Base-by-base conservation (phyloP, 23 red algal genomes). In the Gracilariopsis chorda region DNA sequence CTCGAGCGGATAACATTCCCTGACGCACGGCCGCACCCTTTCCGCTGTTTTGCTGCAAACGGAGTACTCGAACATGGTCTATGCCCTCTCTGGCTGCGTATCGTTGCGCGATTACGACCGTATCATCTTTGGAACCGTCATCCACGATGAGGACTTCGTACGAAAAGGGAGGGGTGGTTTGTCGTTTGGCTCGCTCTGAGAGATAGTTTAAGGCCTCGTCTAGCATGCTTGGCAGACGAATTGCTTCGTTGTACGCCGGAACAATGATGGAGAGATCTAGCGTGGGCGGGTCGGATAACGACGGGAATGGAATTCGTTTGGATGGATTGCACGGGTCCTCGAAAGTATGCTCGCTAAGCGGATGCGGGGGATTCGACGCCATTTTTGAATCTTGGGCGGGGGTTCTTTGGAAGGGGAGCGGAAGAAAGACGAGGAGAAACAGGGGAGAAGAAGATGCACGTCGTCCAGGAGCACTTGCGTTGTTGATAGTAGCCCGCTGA, bases 231-330 rank as follows among this genome's bases (percentile, higher is more conserved):
- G 87, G 78, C 5, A 98, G 75, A 27, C 96, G 90, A 11, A 70
- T 77, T 56, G 83, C 77, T 79, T 98, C 96, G 68, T 98, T 98
- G 74, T 95, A 98, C 13, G 96, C 96, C 28, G 96, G 96, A 7
- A 98, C 81, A 8, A 98, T 47, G 20, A 98, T 87, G 27, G 88
- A 85, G 7, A 98, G 58, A 17, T 82, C 64, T 23, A 84, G 41
- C 20, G 72, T 63, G 2, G 70, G 19, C 24, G 21, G 20, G 39
- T 52, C 58, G 36, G 67, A 73, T 9, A 73, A 42, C 1, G 67
- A 73, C 11, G 67, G 67, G 67, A 73, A 73, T 7, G 67, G 40
- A 23, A 73, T 23, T 36, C 67, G 67, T 1, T 17, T 73, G 14
- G 42, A 45, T 27, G 67, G 67, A 28, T 73, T 36, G 2, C 20